Evolutionary conservation across 768 basidiomycete species (phyloP), one percentile per base, ranked within the genome.

Genomic region (Boletellus emodensis): DNA sequence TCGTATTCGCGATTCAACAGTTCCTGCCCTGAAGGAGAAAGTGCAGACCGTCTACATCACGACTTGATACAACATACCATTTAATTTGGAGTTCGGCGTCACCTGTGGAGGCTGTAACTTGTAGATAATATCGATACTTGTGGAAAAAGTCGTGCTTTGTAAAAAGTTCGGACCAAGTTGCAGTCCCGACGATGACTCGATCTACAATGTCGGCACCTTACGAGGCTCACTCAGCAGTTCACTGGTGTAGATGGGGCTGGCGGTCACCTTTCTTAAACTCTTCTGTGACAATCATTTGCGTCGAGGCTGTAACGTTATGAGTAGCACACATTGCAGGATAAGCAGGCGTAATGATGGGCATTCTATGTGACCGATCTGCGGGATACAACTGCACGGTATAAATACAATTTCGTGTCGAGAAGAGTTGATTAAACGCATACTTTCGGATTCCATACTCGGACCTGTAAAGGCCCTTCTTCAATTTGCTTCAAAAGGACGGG

Each of bases 321-420:
- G 96, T 99, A 22, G 95, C 83, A 68, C 95, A 98, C 95, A 99
- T 99, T 6, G 95, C 86, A 40, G 96, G 96, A 70, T 97, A 99
- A 11, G 96, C 94, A 3, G 96, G 96, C 2, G 96, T 99, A 60
- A 99, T 98, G 62, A 99, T 97, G 12, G 96, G 96, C 96, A 98
- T 98, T 57, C 92, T 81, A 71, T 99, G 96, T n/a, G 90, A 81
- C 51, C 90, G 79, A 68, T 97, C 94, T 52, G 82, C 82, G 5
- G 93, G 93, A 67, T 95, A 97, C 48, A 96, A 68, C 89, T 94
- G 52, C 18, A 35, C n/a, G 44, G 12, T 17, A 40, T 63, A 9
- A 62, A 46, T 15, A 12, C 18, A 12, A 6, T 3, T 17, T 24
- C 7, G 0, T 12, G 20, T 26, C n/a, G 6, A 8, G 8, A 4